Evolutionary conservation across 164 flowering plant species (phyloP), one percentile per base, ranked within the genome.

Genomic region (Echeveria elegans): DNA sequence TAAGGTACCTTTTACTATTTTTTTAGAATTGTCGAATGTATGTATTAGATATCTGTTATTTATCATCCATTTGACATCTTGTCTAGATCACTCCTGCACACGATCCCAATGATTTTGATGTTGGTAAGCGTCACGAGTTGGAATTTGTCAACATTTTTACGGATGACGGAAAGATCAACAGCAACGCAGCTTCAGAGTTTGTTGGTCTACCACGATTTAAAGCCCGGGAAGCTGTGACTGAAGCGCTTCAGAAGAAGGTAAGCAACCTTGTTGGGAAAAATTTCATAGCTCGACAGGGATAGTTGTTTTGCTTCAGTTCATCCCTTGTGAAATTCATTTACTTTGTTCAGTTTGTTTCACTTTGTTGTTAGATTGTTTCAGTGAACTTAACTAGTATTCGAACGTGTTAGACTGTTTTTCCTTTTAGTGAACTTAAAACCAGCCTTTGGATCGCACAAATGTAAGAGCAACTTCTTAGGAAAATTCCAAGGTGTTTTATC

Each of bases 41-140:
- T n/a, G n/a, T n/a, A n/a, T 28, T 56, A 19, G 61, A 14, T 56
- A 28, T 16, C 31, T 56, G 0, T 50, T 29, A 16, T 11, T 56
- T 12, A 34, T 63, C 21, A 36, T n/a, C 5, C 19, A 32, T 63
- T n/a, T n/a, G n/a, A 23, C 32, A 6, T 32, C 6, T 69, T 56
- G 70, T 79, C 65, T 84, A 91, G 99, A 95, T 95, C 10, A 95
- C 99, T 32, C 99, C 99, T 32, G 99, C 99, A 12, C 99, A 95
- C 75, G 97, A 95, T 70, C 97, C 91, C 31, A 90, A 95, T 87
- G 99, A 95, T 82, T 95, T 89, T 82, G 97, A 91, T 61, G 96
- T 90, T 70, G 99, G 99, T 34, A 89, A 85, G 80, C 94, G 96
- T 47, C 97, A 90, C 67, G 77, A 80, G 58, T 92, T 95, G 64